Base-by-base conservation (phyloP, 2,329 filamentous ascomycete species). In the Aspergillus spinulosporus region DNA sequence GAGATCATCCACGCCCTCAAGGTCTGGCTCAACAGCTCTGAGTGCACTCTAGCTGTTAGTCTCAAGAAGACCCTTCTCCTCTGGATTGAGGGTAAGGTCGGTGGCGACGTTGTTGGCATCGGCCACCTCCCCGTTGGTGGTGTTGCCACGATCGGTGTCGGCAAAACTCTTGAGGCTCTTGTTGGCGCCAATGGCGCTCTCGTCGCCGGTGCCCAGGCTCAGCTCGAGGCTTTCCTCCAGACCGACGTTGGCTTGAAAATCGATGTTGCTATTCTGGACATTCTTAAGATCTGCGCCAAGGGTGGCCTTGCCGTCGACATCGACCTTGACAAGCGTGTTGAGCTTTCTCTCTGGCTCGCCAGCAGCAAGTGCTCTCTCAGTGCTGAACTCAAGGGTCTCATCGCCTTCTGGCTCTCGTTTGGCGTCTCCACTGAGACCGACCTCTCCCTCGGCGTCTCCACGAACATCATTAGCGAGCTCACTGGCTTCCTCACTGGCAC, bases 351-450 rank as follows among this genome's bases (percentile, higher is more conserved):
- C 31, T 74, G 72, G 72, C 62, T 74, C 36, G 59, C 67, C 37
- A 62, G 67, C 55, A 63, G 64, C 31, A 57, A 58, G 61, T 73
- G 70, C 69, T 52, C 59, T 15, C 68, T 74, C 15, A 69, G 68
- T 44, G 70, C 64, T 53, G 68, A 74, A 54, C 66, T 74, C 12
- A 73, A 74, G 70, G 66, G 69, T 32, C 60, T 72, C 47, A 60
- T 74, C 45, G 57, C 72, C 32, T 64, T 72, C 60, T 74, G 72
- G 72, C 64, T 74, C 50, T 70, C 71, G 15, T 62, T 73, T 31
- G 66, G 57, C 56, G 65, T 66, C 14, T 59, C 64, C 8, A 31
- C 56, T 32, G 53, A 46, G 21, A 62, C 57, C 31, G 68, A 70
- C 29, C 64, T 62, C 49, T 65, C 67, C 40, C 54, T 71, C 48